Evolutionary conservation across 768 basidiomycete species (phyloP), one percentile per base, ranked within the genome.

Genomic region (Candolleomyces aberdarensis): DNA sequence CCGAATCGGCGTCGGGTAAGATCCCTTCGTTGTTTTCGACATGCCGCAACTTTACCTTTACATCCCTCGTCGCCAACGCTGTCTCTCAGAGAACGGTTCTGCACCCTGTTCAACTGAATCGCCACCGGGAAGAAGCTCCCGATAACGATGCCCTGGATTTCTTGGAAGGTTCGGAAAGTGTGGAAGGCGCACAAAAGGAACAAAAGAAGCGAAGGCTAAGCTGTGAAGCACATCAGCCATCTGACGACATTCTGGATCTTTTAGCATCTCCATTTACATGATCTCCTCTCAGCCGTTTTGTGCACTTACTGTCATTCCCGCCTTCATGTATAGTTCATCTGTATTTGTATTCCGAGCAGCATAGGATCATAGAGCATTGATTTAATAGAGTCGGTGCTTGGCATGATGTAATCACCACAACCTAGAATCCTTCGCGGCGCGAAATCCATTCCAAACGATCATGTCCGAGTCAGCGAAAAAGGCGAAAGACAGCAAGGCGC

Each of bases 201-300:
- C 36, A 40, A 31, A 32, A 47, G 32, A 9, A 50, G 22, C 46
- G 52, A 6, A 20, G 41, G 39, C 17, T 15, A 52, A 54, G 43
- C 14, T 9, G 22, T 4, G 58, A 14, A 48, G 41, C 46, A 9
- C 64, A 65, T 59, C 40, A 57, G 15, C 57, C 65, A 47, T 85
- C 83, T 11, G 83, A 84, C 54, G 83, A 85, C 63, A 75, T 76
- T 5, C 68, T 85, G 63, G 74, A 85, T 70, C 69, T 84, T 59
- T 83, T 84, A 67, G 74, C 78, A 19, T 74, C 68, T 62, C 59
- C 65, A 31, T 69, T 65, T 47, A 74, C 73, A 17, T 75, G 76
- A 0, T 69, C 74, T 26, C 58, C 55, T 56, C 29, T 58, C 55
- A 36, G 36, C 11, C 11, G 36, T 11, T 8, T 36, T 36, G 26